Percentiles rank a stretch among this genome's conserved stretches.
phyloP scores from a whole-genome alignment of 495 filamentous ascomycete genomes.

The Penicillium parvum region DNA sequence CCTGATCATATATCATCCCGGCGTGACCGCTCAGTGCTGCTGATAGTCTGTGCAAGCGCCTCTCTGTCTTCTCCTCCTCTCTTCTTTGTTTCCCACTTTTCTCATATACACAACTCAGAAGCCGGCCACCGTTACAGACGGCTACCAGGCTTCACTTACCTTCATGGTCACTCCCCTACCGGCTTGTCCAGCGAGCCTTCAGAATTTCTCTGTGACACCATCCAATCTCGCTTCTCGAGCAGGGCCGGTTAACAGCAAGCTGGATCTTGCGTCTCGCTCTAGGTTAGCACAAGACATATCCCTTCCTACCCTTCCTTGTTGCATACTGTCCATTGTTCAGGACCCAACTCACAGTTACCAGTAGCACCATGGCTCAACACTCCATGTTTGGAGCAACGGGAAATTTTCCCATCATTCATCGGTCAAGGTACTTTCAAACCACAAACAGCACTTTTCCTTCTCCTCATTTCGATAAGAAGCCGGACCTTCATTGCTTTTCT shows the following conservation, averaged over 20 bases:
- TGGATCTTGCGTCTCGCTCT: slow-evolving; percentile 38
- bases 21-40: slow-evolving; percentile 16
- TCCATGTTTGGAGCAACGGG: slow-evolving; percentile 31
- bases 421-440: slow-evolving; percentile 40
- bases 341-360: slow-evolving; percentile 28
- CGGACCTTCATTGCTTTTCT: slow-evolving; percentile 12
- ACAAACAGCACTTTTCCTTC: slow-evolving; percentile 7
- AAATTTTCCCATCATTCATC: slow-evolving; percentile 35
- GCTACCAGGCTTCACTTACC: slow-evolving; percentile 1
- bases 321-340: neutral
- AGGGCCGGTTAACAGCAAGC: slow-evolving; percentile 30
- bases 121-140: neutral
- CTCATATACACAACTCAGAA: too few relatives aligned
- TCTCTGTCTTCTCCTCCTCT: slow-evolving; percentile 1
- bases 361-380: slow-evolving; percentile 33
- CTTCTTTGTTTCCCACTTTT: neutral
- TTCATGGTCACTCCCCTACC: slow-evolving; percentile 38
- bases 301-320: slow-evolving; percentile 1
- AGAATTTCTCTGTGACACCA: slow-evolving; percentile 32
- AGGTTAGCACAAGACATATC: slow-evolving; percentile 36
- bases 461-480: slow-evolving; percentile 10
- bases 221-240: slow-evolving; percentile 30
- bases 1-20: slow-evolving; percentile 10
- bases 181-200: slow-evolving; percentile 31
- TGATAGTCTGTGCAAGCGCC: slow-evolving; percentile 8